Percentiles rank a stretch among this genome's conserved stretches.
These are phyloP conservation scores for Diaporthe helianthi DNA, from an alignment of 2,329 filamentous ascomycete species.

Conservation along the genomic window DNA sequence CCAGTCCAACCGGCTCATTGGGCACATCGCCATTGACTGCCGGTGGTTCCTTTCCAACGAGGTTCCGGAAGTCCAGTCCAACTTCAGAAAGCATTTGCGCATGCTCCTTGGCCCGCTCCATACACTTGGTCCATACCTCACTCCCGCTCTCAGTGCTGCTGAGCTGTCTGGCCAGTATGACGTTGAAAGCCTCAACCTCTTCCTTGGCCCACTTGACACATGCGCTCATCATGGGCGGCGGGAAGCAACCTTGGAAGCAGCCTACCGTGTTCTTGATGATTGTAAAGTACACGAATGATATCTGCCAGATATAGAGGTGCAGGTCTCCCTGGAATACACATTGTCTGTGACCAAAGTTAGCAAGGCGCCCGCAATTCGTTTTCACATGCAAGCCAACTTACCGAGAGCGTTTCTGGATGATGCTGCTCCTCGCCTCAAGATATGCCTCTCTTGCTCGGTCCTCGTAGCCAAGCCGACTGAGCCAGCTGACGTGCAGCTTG, in stretches of 20 bases:
- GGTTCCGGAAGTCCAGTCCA: conserved; percentile 84
- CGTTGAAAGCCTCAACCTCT: conserved; percentile 89
- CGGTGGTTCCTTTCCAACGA: conserved; percentile 69
- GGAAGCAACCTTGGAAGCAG: conserved; percentile 88
- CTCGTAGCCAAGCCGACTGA: conserved; percentile 87
- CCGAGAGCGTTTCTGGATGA: conserved; percentile 84
- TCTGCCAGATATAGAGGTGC: conserved; percentile 90
- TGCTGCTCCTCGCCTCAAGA: conserved; percentile 76
- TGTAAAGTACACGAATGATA: conserved; percentile 95
- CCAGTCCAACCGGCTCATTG: conserved; percentile 50
- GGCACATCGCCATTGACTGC: conserved; percentile 41
- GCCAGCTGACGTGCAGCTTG: conserved; percentile 81
- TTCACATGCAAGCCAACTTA: conserved; percentile 48
- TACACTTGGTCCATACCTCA: conserved; percentile 80
- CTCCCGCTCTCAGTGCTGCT: conserved; percentile 83
- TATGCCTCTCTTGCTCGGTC: conserved; percentile 89
- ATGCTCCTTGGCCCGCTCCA: conserved; percentile 82
- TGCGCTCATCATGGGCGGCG: conserved; percentile 85
- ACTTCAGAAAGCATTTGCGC: conserved; percentile 82
- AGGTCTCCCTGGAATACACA: conserved; percentile 95
- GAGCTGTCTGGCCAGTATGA: conserved; percentile 80
- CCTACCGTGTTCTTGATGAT: conserved; percentile 92
- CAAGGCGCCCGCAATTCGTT: conserved; percentile 35
- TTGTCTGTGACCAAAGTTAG: conserved; percentile 64
- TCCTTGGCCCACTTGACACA: conserved; percentile 99